These are phyloP conservation scores for Daedalea quercina DNA, from an alignment of 768 basidiomycete genomes.

Conservation along the genomic window DNA sequence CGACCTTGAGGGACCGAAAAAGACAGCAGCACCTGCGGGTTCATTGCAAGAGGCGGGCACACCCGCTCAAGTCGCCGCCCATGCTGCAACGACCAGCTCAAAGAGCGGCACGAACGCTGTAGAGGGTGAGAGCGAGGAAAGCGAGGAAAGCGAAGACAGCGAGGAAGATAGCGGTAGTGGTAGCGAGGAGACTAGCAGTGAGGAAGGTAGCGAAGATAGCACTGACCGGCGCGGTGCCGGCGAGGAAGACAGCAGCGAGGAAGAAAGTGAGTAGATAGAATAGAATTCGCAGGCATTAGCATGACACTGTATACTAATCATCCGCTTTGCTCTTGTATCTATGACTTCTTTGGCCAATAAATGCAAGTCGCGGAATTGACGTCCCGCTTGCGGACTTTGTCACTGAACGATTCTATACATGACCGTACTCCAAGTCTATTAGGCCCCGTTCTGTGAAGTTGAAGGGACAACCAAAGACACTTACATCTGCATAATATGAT, in stretches of 20 bases:
- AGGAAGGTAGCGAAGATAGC: conserved; percentile 15
- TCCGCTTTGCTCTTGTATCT: neutral
- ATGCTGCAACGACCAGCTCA: conserved; percentile 4
- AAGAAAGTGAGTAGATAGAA: conserved; percentile 20
- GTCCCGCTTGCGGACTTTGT: neutral
- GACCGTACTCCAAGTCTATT: too few species aligned
- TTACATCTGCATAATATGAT: too few species aligned
- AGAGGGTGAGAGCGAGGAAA: conserved; percentile 12
- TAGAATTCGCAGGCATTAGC: neutral
- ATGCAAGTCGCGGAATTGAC: neutral
- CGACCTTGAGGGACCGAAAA: neutral
- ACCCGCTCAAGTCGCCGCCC: neutral
- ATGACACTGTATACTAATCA: neutral
- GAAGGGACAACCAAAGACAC: too few species aligned
- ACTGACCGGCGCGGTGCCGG: neutral
- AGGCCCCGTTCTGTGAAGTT: too few species aligned
- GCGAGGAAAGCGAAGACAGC: conserved; percentile 22
- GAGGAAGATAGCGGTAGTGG: neutral
- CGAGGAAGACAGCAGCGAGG: conserved; percentile 12
- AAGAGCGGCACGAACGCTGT: neutral
- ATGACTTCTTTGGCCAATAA: neutral
- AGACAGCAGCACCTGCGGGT: too few species aligned
- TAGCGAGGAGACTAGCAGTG: conserved; percentile 9
- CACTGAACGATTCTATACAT: too few species aligned
- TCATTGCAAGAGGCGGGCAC: too few species aligned